Evolutionary conservation across 495 filamentous ascomycete species (phyloP).

Genomic region (Xylaria curta): DNA sequence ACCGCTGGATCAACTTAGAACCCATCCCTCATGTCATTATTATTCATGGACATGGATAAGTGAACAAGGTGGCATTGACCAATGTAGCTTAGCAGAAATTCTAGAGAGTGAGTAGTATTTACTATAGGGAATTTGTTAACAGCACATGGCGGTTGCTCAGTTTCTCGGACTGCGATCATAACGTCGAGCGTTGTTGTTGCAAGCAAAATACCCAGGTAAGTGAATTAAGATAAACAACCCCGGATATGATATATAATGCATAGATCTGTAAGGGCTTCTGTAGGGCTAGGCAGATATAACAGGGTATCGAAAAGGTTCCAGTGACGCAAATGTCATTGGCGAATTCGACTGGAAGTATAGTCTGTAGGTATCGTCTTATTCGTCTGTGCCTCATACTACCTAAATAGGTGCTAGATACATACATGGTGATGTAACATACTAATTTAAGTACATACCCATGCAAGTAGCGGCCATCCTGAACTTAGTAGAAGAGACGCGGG

Average conservation of each 20-base stretch:
- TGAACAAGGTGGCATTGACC: conserved; percentile 1
- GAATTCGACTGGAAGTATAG: neutral
- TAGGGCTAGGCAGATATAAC: neutral
- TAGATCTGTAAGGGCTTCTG: neutral
- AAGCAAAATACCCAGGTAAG: neutral
- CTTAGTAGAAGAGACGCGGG: neutral
- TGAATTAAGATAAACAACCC: neutral
- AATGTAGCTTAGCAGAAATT: conserved; percentile 2
- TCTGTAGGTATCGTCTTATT: neutral
- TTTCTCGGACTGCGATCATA: neutral
- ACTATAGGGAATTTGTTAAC: neutral
- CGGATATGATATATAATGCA: neutral
- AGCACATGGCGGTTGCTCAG: neutral
- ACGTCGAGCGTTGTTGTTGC: neutral
- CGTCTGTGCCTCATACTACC: neutral
- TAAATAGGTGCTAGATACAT: no score
- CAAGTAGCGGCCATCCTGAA: neutral
- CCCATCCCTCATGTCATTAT: neutral
- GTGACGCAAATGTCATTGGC: neutral
- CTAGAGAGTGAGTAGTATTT: neutral
- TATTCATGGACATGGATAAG: conserved; percentile 5
- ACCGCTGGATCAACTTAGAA: conserved; percentile 13
- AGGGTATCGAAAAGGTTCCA: neutral
- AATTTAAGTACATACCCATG: neutral
- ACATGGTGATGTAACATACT: no score